A percentile compares a stretch with the other conserved stretches of the same genome.
These are phyloP conservation scores for Fusarium domesticum DNA, from an alignment of 2,329 filamentous ascomycete genomes.

Conservation along the genomic window DNA sequence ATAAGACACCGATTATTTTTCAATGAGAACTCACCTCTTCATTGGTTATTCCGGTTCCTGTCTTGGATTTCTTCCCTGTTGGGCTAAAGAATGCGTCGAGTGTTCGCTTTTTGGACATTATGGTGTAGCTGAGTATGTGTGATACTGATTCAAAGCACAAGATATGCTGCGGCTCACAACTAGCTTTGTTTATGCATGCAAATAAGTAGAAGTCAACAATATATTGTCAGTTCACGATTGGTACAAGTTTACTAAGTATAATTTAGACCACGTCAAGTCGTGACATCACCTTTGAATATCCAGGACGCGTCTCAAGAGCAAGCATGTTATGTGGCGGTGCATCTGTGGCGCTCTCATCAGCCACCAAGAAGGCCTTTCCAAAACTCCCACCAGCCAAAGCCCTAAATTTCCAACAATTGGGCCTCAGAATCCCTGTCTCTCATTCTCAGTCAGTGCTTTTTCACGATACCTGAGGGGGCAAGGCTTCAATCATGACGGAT, in stretches of 20 bases:
- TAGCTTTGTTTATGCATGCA: background rate
- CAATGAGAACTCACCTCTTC: conserved; percentile 10
- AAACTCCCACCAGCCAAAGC: too few relatives aligned
- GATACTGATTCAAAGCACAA: too few relatives aligned
- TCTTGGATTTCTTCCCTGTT: conserved; percentile 25
- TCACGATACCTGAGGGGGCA: conserved; percentile 20
- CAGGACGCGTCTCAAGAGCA: background rate
- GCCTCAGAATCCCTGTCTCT: conserved; percentile 30
- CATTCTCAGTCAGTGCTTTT: conserved; percentile 21
- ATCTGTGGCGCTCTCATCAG: background rate
- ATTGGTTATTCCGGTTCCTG: conserved; percentile 3
- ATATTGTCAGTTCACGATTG: background rate
- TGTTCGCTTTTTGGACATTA: conserved; percentile 47
- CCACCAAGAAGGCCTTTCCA: background rate
- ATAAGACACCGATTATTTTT: background rate
- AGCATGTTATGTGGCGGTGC: conserved; percentile 22
- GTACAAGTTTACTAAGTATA: background rate
- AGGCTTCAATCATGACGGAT: conserved; percentile 31
- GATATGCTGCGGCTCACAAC: background rate
- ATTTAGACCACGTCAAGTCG: conserved; percentile 11
- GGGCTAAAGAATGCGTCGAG: conserved; percentile 64
- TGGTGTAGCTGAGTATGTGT: background rate
- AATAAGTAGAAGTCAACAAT: background rate
- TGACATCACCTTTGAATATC: conserved; percentile 19
- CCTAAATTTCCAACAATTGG: conserved; percentile 27